A percentile compares a stretch with the other conserved stretches of the same genome.
Conservation (phyloP, 768 basidiomycete genomes). For the Paxillus involutus region DNA sequence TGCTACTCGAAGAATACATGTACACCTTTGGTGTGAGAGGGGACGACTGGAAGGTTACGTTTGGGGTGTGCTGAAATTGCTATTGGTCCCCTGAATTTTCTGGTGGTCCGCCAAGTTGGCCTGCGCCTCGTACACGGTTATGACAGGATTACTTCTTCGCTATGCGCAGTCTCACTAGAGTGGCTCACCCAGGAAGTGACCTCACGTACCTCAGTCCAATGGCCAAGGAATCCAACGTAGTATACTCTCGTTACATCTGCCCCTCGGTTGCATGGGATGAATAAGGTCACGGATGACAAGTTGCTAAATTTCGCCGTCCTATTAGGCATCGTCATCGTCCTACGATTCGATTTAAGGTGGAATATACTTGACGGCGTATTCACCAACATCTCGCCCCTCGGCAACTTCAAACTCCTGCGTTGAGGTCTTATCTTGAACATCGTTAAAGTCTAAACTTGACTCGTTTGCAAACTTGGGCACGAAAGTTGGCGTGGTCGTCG, state of each 20-base stretch:
- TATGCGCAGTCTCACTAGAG: constrained; percentile 29
- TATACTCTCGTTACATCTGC: constrained; percentile 76
- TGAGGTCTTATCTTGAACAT: constrained; percentile 58
- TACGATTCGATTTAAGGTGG: background rate
- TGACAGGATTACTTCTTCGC: constrained; percentile 75
- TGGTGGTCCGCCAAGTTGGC: constrained; percentile 87
- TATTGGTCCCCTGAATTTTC: constrained; percentile 80
- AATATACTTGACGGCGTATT: constrained; percentile 79
- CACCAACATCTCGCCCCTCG: constrained; percentile 73
- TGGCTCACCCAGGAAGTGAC: background rate
- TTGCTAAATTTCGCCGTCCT: constrained; percentile 89
- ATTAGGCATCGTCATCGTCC: background rate
- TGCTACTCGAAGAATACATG: constrained; percentile 4
- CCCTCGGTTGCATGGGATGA: constrained; percentile 78
- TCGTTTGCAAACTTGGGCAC: constrained; percentile 71
- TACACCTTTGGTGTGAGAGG: background rate
- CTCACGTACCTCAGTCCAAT: constrained; percentile 68
- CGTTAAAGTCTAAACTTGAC: constrained; percentile 79
- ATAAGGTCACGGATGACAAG: constrained; percentile 77
- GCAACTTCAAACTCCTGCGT: constrained; percentile 74
- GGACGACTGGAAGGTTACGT: constrained; percentile 13
- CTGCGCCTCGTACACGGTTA: constrained; percentile 86
- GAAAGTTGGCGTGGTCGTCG: background rate
- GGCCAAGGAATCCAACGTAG: constrained; percentile 84
- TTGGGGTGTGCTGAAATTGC: constrained; percentile 50